Evolutionary conservation across 371 early-diverging fungal species (phyloP), one percentile per base, ranked within the genome.

Genomic region (Mortierella sp.): DNA sequence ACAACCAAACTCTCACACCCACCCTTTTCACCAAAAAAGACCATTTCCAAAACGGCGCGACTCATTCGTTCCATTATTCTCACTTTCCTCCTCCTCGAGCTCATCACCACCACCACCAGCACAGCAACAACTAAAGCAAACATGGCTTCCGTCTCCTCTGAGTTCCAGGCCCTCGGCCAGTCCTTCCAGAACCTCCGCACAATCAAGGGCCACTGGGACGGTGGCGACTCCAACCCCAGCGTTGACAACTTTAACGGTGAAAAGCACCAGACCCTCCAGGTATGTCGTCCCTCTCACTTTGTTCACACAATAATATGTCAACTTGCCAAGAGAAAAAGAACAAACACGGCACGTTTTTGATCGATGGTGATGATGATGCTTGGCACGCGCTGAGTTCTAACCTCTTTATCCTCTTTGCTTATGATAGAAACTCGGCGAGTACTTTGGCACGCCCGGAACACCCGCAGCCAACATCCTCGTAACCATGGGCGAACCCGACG

Each of bases 401-500:
- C 27, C 32, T 14, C 4, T 16, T 14, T 49, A 32, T 10, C 56
- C 12, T 46, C n/a, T 11, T 21, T 46, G 24, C 46, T 68, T 21
- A 27, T 18, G 2, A 32, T 78, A 90, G 90, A 80, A 83, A 48
- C 78, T 90, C 43, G 89, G 86, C 51, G 89, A 88, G 60, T 87
- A 88, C 48, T 87, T 90, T 79, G 91, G 90, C 56, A 77, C 77
- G 43, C 88, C 89, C 24, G 88, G 88, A 38, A 90, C 90, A 2
- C 89, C 90, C 16, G 91, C 91, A 3, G 75, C 89, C 0, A 78
- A 88, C 48, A 76, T 91, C 35, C 73, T 90, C 35, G 32, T 71
- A 49, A 88, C 83, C 16, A 84, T 93, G 88, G 93, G 93, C 7
- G 76, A 88, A 29, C 94, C 94, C 6, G 93, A 93, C 72, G 91